phyloP scores from a whole-genome alignment of 2,329 filamentous ascomycete species.

The Aspergillus intermedius region DNA sequence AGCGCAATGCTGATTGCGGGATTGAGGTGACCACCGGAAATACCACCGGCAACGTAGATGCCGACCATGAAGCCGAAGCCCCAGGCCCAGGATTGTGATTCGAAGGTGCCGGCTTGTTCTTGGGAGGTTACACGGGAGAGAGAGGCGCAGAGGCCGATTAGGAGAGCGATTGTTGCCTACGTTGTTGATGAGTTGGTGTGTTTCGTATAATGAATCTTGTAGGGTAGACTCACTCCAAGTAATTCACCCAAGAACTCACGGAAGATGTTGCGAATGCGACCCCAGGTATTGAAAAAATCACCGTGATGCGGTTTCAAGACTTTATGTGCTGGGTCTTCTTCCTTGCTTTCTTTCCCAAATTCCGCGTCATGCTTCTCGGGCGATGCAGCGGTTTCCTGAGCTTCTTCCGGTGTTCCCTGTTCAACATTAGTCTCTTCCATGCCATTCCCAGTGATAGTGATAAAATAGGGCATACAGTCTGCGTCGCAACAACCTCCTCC shows the following conservation, averaged over 20 bases:
- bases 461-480: not conserved
- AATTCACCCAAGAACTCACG: constrained; percentile 26
- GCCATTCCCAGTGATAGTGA: not conserved
- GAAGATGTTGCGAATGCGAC: constrained; percentile 16
- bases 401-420: not conserved
- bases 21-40: constrained; percentile 46
- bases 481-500: not conserved
- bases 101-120: constrained; percentile 18
- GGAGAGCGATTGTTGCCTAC: constrained; percentile 23
- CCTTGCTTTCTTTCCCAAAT: constrained; percentile 4
- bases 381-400: not conserved
- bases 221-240: constrained; percentile 16
- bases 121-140: constrained; percentile 16
- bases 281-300: constrained; percentile 23
- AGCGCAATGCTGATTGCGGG: constrained; percentile 38
- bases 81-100: constrained; percentile 18
- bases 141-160: constrained; percentile 22
- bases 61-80: constrained; percentile 31
- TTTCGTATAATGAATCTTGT: not conserved
- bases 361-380: not conserved
- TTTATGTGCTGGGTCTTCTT: not conserved
- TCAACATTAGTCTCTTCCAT: not conserved
- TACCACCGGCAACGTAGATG: constrained; percentile 41
- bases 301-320: not conserved
- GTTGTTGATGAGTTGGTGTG: not conserved